Evolutionary conservation across 1,284 basidiomycete genomes (phyloP).

Genomic region (Trametes sp.): DNA sequence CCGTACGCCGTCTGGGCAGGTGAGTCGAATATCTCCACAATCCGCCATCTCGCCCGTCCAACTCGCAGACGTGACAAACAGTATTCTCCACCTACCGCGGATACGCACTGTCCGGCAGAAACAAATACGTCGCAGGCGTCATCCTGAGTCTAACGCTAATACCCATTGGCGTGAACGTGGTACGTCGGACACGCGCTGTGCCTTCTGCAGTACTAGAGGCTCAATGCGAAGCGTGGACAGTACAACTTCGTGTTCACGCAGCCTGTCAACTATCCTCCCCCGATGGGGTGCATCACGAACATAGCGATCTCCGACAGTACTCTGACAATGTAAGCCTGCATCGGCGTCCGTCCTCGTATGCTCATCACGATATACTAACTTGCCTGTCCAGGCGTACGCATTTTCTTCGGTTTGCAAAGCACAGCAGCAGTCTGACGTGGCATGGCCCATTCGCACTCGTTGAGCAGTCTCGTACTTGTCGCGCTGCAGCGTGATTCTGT

Average conservation of each 20-base stretch:
- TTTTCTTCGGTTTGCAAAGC: too few relatives aligned
- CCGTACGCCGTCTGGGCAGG: constrained; percentile 8
- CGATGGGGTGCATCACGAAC: background rate
- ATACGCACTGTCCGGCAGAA: constrained; percentile 10
- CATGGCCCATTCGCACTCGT: background rate
- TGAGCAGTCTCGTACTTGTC: constrained; percentile 2
- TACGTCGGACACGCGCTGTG: background rate
- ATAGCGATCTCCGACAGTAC: background rate
- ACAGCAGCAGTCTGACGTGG: too few relatives aligned
- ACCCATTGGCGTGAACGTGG: constrained; percentile 1
- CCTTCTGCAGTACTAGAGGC: too few relatives aligned
- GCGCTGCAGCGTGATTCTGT: constrained; percentile 6
- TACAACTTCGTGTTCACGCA: constrained; percentile 1
- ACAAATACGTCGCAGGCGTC: background rate
- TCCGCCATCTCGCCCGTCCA: background rate
- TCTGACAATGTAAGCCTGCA: background rate
- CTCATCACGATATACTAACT: too few relatives aligned
- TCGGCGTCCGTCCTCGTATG: background rate
- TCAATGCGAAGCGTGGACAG: background rate
- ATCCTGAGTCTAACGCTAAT: background rate
- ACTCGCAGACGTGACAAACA: background rate
- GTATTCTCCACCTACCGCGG: constrained; percentile 7
- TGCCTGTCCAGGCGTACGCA: too few relatives aligned
- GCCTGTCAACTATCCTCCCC: background rate
- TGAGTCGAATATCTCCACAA: background rate